Conservation (phyloP, 768 basidiomycete species). For the Calocera viscosa region DNA sequence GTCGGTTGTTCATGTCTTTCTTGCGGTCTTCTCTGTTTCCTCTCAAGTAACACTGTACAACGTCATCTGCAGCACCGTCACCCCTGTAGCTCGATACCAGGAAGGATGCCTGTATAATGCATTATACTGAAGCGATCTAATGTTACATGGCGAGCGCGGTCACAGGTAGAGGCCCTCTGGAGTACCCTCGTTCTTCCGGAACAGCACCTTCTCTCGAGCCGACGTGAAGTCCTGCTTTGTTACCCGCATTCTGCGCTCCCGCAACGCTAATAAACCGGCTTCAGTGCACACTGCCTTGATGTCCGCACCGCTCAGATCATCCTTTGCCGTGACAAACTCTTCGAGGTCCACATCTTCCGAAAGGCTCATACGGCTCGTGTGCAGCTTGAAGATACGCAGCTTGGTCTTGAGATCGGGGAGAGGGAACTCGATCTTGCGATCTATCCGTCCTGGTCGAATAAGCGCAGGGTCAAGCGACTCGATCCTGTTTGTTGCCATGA, state of each 20-base stretch:
- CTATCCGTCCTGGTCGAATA: constrained; percentile 95
- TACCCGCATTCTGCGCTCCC: constrained; percentile 91
- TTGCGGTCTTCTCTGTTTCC: too few relatives aligned
- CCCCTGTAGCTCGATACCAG: too few relatives aligned
- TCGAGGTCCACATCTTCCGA: constrained; percentile 81
- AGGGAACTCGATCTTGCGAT: constrained; percentile 97
- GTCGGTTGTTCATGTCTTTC: too few relatives aligned
- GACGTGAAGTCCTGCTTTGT: constrained; percentile 80
- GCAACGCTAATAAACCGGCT: constrained; percentile 86
- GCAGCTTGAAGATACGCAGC: constrained; percentile 91
- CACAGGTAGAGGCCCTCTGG: constrained; percentile 78
- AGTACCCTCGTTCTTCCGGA: constrained; percentile 95
- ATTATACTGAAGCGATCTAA: background rate
- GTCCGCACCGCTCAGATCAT: constrained; percentile 92
- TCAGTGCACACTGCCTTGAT: constrained; percentile 99
- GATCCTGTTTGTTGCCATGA: constrained; percentile 99
- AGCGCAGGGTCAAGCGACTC: constrained; percentile 95
- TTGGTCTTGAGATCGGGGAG: constrained; percentile 98
- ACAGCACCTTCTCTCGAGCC: constrained; percentile 90
- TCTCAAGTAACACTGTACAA: too few relatives aligned
- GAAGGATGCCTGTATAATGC: background rate
- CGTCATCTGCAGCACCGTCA: too few relatives aligned
- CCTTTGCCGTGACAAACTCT: constrained; percentile 90
- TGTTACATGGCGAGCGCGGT: background rate
- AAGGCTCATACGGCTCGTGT: constrained; percentile 91